Evolutionary conservation across 148 eudicot species (phyloP).

Genomic region (Amaranthus hypochondriacus): DNA sequence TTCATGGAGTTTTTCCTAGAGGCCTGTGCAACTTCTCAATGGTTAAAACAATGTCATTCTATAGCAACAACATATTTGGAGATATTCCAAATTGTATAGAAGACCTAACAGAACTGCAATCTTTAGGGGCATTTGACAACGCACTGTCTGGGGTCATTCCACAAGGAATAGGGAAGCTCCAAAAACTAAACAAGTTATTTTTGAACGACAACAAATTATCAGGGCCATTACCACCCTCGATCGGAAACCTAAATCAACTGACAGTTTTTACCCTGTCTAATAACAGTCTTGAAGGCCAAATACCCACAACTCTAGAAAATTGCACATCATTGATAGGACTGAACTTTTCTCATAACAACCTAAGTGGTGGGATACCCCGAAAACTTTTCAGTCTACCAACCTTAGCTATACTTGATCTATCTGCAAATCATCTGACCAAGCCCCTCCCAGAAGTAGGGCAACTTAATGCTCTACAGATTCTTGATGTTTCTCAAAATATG

Average conservation of each 20-base stretch:
- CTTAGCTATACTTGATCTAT: constrained; percentile 11
- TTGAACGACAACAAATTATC: constrained; percentile 12
- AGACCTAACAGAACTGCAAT: constrained; percentile 17
- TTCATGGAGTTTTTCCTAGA: constrained; percentile 32
- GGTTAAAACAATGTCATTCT: constrained; percentile 15
- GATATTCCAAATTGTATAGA: constrained; percentile 27
- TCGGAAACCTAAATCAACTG: constrained; percentile 30
- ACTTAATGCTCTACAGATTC: constrained; percentile 16
- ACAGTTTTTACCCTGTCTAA: background rate
- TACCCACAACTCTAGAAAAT: constrained; percentile 32
- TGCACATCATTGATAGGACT: constrained; percentile 20
- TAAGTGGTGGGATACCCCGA: constrained; percentile 30
- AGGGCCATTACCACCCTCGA: constrained; percentile 30
- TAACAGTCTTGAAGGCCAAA: constrained; percentile 29
- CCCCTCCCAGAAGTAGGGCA: constrained; percentile 29
- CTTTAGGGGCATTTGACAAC: background rate
- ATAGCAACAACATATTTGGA: constrained; percentile 18
- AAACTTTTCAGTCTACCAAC: constrained; percentile 20
- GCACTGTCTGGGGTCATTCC: constrained; percentile 31
- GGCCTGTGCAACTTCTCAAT: constrained; percentile 34
- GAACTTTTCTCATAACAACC: constrained; percentile 20
- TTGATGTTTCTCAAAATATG: constrained; percentile 24
- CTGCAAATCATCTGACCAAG: constrained; percentile 25
- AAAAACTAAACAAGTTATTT: constrained; percentile 10
- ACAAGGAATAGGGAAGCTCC: constrained; percentile 21